A percentile compares a stretch with the other conserved stretches of the same genome.
phyloP scores from a whole-genome alignment of 768 basidiomycete genomes.

The Psilocybe tampanensis region DNA sequence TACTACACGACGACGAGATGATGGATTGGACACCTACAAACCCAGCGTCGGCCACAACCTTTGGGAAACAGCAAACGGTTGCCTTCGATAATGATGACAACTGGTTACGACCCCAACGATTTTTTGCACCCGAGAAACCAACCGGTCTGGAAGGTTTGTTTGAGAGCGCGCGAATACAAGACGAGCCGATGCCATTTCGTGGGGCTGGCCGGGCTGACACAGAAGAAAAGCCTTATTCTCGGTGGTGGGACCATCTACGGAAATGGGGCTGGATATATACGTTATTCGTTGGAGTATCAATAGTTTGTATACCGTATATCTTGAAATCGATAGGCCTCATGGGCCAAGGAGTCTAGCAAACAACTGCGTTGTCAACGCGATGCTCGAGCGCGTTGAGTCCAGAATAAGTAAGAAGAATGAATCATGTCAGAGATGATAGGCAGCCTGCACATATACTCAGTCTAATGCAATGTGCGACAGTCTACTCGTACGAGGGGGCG shows the following conservation, averaged over 20 bases:
- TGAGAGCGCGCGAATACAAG: slow-evolving; percentile 57
- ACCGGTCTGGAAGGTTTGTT: slow-evolving; percentile 77
- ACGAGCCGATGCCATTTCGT: slow-evolving; percentile 38
- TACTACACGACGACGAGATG: slow-evolving; percentile 39
- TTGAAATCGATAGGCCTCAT: slow-evolving; percentile 14
- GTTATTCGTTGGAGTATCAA: slow-evolving; percentile 23
- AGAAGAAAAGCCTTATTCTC: background rate
- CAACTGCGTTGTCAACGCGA: background rate
- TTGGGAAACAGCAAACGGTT: slow-evolving; percentile 20
- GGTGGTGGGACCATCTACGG: slow-evolving; percentile 23
- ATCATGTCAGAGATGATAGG: slow-evolving; percentile 1
- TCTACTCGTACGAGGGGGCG: background rate
- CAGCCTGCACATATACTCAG: slow-evolving; percentile 5
- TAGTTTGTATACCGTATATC: slow-evolving; percentile 15
- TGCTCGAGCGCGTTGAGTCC: background rate
- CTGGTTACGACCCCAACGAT: slow-evolving; percentile 71
- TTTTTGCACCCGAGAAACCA: slow-evolving; percentile 77
- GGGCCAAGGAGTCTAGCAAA: slow-evolving; percentile 7
- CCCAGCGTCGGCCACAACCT: slow-evolving; percentile 22
- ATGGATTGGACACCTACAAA: slow-evolving; percentile 73
- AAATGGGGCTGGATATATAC: slow-evolving; percentile 40
- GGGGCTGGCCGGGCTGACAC: slow-evolving; percentile 8
- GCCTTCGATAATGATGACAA: slow-evolving; percentile 39
- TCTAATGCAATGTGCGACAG: slow-evolving; percentile 1
- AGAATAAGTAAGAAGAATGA: background rate